Percentiles rank a stretch among this genome's conserved stretches.
phyloP scores from a whole-genome alignment of 768 basidiomycete genomes.

The Cystofilobasidium ferigula region DNA sequence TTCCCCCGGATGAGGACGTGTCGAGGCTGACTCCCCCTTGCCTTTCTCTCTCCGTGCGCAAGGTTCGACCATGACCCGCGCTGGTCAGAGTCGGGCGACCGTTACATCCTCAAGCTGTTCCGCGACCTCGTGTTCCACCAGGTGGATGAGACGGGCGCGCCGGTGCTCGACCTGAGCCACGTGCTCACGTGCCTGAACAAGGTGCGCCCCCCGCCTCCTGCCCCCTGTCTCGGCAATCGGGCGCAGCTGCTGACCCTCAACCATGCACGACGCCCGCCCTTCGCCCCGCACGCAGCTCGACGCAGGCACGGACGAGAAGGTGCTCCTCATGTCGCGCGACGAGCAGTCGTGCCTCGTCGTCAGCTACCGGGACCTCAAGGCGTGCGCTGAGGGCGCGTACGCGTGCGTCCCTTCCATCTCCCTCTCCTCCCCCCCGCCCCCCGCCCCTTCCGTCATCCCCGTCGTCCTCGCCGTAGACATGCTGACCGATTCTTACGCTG shows the following conservation, averaged over 20 bases:
- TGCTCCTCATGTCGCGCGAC: constrained; percentile 89
- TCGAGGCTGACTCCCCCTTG: too few relatives aligned
- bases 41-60: background rate
- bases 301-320: constrained; percentile 78
- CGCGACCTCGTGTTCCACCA: constrained; percentile 97
- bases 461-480: too few relatives aligned
- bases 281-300: constrained; percentile 53
- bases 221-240: too few relatives aligned
- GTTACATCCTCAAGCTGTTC: constrained; percentile 96
- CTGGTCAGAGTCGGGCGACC: constrained; percentile 97
- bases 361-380: constrained; percentile 80
- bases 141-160: constrained; percentile 78
- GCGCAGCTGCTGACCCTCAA: too few relatives aligned
- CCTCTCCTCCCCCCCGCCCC: too few relatives aligned
- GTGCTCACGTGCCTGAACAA: constrained; percentile 90
- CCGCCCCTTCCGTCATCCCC: too few relatives aligned
- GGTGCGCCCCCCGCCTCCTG: constrained; percentile 42
- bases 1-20: background rate
- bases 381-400: constrained; percentile 73
- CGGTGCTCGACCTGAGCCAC: constrained; percentile 79
- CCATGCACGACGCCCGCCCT: too few relatives aligned
- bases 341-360: constrained; percentile 94
- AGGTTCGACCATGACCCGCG: constrained; percentile 90
- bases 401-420: background rate
- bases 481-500: background rate